Evolutionary conservation across 805 yeast species (phyloP), one percentile per base, ranked within the genome.

Genomic region (Yarrowia divulgata): DNA sequence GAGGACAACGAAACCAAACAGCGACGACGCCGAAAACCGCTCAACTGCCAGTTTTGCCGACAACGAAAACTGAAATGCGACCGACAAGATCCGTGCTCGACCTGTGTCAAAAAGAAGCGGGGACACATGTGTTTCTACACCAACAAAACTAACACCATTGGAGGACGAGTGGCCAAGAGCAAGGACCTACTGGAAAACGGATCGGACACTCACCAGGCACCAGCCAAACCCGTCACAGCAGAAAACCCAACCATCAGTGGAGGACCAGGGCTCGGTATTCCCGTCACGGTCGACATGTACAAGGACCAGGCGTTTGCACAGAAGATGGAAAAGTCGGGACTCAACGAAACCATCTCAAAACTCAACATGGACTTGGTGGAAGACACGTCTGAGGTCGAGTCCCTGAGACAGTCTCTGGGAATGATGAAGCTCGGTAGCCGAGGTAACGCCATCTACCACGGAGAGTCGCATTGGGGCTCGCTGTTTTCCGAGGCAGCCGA

Each of bases 381-480:
- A 32, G 72, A 72, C 16, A 66, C 49, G 8, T 40, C 39, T 8
- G 72, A 63, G 23, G 57, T 63, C n/a, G 68, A 63, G 48, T 46
- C 58, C 23, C 71, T 77, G 23, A 71, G 75, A 9, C 76, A 77
- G 58, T 73, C 78, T 14, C 73, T 77, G 34, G 79, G 79, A 4
- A 73, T 77, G 77, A 73, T 77, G 71, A 77, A 77, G 68, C 73
- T 77, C n/a, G 78, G 77, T 39, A 70, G 70, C 14, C 70, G 73
- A 58, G 79, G 79, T 14, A 73, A 77, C 50, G 72, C 77, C 10
- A 69, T 77, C 29, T 77, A 77, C 69, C 79, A 77, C 54, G 79
- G 79, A 12, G 78, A 75, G 49, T 75, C 79, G 1, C 78, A 77
- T 62, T 77, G 79, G 79, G 78, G 75, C 5, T 74, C 74, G 40